Percentiles rank a stretch among this genome's conserved stretches.
These are phyloP conservation scores for Nemania bipapillata DNA, from an alignment of 2,329 filamentous ascomycete genomes.

Conservation along the genomic window DNA sequence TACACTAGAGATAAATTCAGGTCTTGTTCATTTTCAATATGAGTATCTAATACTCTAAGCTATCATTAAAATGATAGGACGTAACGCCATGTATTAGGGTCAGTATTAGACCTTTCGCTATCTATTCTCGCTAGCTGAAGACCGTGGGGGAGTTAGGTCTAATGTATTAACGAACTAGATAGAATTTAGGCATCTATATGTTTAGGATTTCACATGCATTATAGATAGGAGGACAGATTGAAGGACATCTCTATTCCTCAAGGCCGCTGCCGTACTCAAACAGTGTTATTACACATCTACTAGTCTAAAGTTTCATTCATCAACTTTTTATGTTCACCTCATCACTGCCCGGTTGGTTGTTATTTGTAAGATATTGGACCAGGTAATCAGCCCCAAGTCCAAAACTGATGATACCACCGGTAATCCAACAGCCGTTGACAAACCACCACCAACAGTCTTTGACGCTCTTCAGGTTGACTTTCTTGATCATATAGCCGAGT, in stretches of 20 bases:
- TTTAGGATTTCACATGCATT: background rate
- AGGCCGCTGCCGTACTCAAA: background rate
- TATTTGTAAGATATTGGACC: constrained; percentile 58
- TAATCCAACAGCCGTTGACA: constrained; percentile 75
- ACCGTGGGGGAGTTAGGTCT: background rate
- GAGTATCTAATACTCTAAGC: too few relatives aligned
- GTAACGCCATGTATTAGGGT: background rate
- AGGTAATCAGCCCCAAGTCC: constrained; percentile 70
- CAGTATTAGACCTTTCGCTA: background rate
- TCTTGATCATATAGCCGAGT: constrained; percentile 73
- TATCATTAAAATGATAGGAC: background rate
- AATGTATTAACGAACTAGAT: background rate
- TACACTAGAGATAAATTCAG: background rate
- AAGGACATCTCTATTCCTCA: background rate
- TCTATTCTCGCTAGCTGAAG: background rate
- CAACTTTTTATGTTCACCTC: constrained; percentile 10
- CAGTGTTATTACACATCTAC: background rate
- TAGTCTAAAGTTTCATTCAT: constrained; percentile 5
- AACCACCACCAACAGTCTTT: constrained; percentile 83
- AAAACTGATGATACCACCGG: constrained; percentile 69
- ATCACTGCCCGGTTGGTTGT: constrained; percentile 33
- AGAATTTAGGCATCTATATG: background rate
- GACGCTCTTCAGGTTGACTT: constrained; percentile 72
- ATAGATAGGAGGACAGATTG: constrained; percentile 13
- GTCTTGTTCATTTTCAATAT: background rate